Evolutionary conservation across 2,329 filamentous ascomycete species (phyloP), one percentile per base, ranked within the genome.

Genomic region (Fusarium stilboides): DNA sequence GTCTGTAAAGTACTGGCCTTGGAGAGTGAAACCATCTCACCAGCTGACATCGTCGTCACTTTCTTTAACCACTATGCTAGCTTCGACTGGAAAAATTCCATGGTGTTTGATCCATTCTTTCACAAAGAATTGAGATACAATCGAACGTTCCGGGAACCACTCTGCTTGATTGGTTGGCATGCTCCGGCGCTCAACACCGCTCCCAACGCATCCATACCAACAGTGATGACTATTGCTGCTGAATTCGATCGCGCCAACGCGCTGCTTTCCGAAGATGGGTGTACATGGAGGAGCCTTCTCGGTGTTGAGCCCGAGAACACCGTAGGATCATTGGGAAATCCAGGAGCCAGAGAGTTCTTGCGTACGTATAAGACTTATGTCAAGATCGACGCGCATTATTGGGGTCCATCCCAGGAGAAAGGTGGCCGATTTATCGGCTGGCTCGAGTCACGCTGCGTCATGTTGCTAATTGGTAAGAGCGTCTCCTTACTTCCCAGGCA

Each of bases 41-140:
- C 85, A 2, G 76, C 84, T 1, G 85, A 87, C 45, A 79, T 92
- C 10, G 74, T 91, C 3, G 72, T 77, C 1, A 86, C 86, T 0
- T 92, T 92, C 76, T 92, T 92, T 75, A 70, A 80, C 17, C 84
- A 92, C 74, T 92, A 92, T 71, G 83, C 88, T 2, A 69, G 74
- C 3, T 89, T 91, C 61, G 81, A 90, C 73, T 92, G 89, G 88
- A 76, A 80, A 22, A 80, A 77, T 9, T 76, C 86, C 1, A 78
- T 86, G 36, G 85, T 87, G 1, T 88, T 86, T 65, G 89, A 92
- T 72, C 87, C 88, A 0, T 86, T 86, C 66, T 90, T 90, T 74
- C 85, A 88, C 73, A 80, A 77, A 39, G 74, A 74, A n/a, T 68
- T 85, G 13, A 79, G 77, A 37, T 90, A 91, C 70, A 80, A 84